Evolutionary conservation across 139 green algal genomes (phyloP), one percentile per base, ranked within the genome.

Genomic region (Tetradesmus obliquus): DNA sequence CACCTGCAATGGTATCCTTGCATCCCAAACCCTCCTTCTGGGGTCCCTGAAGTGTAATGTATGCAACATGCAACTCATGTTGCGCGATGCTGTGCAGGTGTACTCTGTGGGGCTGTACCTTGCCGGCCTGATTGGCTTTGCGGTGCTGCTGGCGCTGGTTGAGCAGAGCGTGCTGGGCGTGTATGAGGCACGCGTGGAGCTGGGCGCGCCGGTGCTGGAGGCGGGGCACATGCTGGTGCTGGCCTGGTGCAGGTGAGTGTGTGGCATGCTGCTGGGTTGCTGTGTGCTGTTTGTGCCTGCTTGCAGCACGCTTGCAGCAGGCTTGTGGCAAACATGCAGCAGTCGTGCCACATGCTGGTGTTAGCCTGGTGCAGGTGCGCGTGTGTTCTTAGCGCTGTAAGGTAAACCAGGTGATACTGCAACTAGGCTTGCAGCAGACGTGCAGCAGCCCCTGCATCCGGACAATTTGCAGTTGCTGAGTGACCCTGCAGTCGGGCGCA

Each of bases 141-240:
- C 83, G 5, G 83, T 88, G 83, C 83, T 88, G 55, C 83, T 88
- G 24, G 83, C 83, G 22, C 83, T 88, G 83, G 83, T 88, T 20
- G 83, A 88, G 83, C 83, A 88, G 83, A 55, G 19, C 5, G 83
- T 88, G 83, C 83, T 88, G 83, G 57, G 79, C 57, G 83, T 88
- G 57, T 88, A 88, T 79, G 83, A 88, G 55, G n/a, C 57, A 15
- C 55, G 83, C 12, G 83, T 88, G 57, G 83, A 88, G 83, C 55
- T 79, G 58, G 83, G 83, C 83, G 55, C 24, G 3, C 55, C 83
- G 9, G 83, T 88, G 22, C 83, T 76, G 55, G 83, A 88, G 10
- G 55, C 13, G 3, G 81, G 81, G 10, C 81, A 86, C 54, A 86
- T 86, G 4, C 53, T 86, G 12, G 53, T 86, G n/a, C 81, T 86